Base-by-base conservation (phyloP, 2,329 filamentous ascomycete genomes). In the Metarhizium album region DNA sequence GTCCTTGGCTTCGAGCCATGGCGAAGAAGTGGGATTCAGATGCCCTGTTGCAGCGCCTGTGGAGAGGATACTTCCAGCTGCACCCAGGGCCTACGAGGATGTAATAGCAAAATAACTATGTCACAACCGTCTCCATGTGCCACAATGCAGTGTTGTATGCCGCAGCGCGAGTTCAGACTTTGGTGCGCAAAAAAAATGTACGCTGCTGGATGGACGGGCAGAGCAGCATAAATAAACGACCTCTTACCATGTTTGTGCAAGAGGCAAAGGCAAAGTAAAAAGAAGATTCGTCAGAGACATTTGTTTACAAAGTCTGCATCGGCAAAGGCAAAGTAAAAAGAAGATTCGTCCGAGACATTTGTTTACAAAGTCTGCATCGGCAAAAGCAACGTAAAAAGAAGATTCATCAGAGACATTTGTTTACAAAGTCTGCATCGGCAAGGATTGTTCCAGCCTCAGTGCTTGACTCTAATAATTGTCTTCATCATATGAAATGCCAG, bases 401-500 rank as follows among this genome's bases (percentile, higher is more conserved):
- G n/a, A 42, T 43, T 49, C 50, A 46, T 65, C 63, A 65, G 62
- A 61, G 58, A 60, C 63, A 57, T 61, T 60, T 57, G 45, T 61
- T 53, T 62, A 38, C 35, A 29, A 47, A 33, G 52, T 67, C 64
- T 57, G 57, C 64, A 67, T 57, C 53, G 64, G 54, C 62, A 59
- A 56, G 56, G 4, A 54, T 46, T 51, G 53, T 55, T 58, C 60
- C 52, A 46, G 59, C 79, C 81, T 95, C 87, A 87, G 90, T 88
- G 90, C 90, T 96, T 96, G 90, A 96, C 90, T 96, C 90, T 67
- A 62, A 64, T 95, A 90, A 45, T 90, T 85, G 75, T 84, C 81
- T 82, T 95, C 90, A 95, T 96, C 90, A 95, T 78, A 61, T 84
- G 72, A 79, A 78, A 79, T 86, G 80, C 70, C 81, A 74, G 54